Evolutionary conservation across 2,329 filamentous ascomycete species (phyloP).

Genomic region (Colletotrichum camelliae): DNA sequence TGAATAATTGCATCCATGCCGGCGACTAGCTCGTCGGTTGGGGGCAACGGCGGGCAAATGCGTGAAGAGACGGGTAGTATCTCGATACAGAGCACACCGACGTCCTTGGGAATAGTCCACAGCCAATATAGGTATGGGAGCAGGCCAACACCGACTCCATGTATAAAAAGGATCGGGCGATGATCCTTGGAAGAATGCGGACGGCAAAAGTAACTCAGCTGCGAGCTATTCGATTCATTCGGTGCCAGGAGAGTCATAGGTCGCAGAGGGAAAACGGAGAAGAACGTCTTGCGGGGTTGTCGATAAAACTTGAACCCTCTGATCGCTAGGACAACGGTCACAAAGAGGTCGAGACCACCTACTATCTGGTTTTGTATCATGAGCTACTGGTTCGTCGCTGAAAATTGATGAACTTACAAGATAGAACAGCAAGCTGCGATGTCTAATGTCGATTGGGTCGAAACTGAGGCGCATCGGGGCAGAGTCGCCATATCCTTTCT

Average conservation of each 20-base stretch:
- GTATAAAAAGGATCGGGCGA: constrained; percentile 70
- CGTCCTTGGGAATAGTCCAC: constrained; percentile 47
- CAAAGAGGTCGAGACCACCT: constrained; percentile 52
- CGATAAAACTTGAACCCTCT: constrained; percentile 58
- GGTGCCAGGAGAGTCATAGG: constrained; percentile 52
- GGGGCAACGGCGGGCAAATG: constrained; percentile 50
- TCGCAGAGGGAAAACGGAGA: constrained; percentile 63
- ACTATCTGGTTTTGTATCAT: constrained; percentile 7
- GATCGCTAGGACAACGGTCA: constrained; percentile 49
- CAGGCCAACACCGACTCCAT: constrained; percentile 74
- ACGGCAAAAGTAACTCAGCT: constrained; percentile 69
- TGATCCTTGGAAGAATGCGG: constrained; percentile 63
- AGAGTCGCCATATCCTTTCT: constrained; percentile 60
- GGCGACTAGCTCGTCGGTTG: constrained; percentile 21
- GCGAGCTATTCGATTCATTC: constrained; percentile 51
- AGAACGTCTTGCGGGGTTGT: constrained; percentile 35
- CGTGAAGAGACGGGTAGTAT: constrained; percentile 70
- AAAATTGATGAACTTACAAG: constrained; percentile 39
- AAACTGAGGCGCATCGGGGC: constrained; percentile 67
- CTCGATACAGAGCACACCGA: constrained; percentile 70
- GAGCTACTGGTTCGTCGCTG: constrained; percentile 24
- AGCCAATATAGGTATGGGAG: constrained; percentile 67
- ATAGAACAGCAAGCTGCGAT: constrained; percentile 71
- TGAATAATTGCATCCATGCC: constrained; percentile 53
- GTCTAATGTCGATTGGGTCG: constrained; percentile 65